Conservation (phyloP, 139 green algal genomes). For the Chlorella sp. region DNA sequence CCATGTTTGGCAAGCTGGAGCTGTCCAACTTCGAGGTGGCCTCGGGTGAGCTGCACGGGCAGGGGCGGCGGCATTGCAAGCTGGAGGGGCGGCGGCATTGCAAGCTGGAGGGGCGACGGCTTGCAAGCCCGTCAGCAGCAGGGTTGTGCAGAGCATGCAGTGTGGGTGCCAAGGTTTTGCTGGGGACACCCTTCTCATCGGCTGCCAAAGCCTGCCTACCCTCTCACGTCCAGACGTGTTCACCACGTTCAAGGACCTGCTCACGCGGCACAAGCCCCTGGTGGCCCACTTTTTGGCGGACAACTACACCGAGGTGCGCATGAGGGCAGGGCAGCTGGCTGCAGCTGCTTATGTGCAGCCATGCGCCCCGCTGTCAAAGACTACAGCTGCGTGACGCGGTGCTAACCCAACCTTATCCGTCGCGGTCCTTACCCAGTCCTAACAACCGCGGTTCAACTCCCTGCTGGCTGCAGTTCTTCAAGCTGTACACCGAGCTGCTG, state of each 20-base stretch:
- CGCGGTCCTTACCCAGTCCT: too few species aligned
- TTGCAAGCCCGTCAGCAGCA: too few species aligned
- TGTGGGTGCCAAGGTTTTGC: too few species aligned
- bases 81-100: neutral
- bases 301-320: constrained; percentile 63
- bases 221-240: constrained; percentile 77
- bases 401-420: too few species aligned
- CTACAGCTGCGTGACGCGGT: neutral
- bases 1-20: constrained; percentile 77
- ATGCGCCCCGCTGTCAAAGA: too few species aligned
- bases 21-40: constrained; percentile 93
- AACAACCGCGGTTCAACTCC: neutral
- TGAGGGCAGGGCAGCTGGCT: too few species aligned
- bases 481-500: constrained; percentile 79
- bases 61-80: neutral
- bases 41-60: constrained; percentile 52
- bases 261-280: constrained; percentile 86
- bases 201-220: neutral
- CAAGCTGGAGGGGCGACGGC: too few species aligned
- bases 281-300: constrained; percentile 75
- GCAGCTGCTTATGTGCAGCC: neutral
- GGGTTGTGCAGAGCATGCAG: too few species aligned
- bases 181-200: too few species aligned
- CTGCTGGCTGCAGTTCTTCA: constrained; percentile 78
- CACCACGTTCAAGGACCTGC: constrained; percentile 91